Conservation (phyloP, 345 rosid species). For the Eucalyptus paniculata region DNA sequence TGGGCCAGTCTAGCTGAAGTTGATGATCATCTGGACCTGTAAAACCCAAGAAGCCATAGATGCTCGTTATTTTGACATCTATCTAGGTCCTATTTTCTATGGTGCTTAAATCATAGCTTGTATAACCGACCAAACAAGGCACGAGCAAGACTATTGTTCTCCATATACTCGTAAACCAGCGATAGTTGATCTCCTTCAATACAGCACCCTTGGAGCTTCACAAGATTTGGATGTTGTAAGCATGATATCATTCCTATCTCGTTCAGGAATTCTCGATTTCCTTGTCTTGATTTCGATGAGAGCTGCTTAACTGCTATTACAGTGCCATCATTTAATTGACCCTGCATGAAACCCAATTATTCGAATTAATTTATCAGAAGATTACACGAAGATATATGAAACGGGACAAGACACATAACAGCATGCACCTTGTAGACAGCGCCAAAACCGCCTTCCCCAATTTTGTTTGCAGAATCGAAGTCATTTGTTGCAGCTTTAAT, state of each 20-base stretch:
- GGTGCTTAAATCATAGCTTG: neutral
- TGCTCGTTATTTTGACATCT: neutral
- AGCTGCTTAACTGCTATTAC: conserved; percentile 61
- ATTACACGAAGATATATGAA: neutral
- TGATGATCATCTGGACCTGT: conserved; percentile 4
- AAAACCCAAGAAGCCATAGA: neutral
- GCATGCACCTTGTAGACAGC: conserved; percentile 26
- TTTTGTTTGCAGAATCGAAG: conserved; percentile 19
- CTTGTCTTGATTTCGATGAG: conserved; percentile 62
- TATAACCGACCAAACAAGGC: conserved; percentile 40
- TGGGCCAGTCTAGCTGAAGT: conserved; percentile 27
- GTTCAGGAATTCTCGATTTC: conserved; percentile 58
- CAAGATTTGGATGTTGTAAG: conserved; percentile 64
- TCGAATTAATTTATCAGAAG: neutral
- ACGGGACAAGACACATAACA: neutral
- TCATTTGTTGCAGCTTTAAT: conserved; percentile 28
- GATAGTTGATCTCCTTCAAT: conserved; percentile 42
- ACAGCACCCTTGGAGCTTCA: conserved; percentile 60
- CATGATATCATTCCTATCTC: conserved; percentile 64
- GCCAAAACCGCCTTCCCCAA: conserved; percentile 47
- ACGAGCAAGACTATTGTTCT: conserved; percentile 47
- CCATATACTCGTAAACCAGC: conserved; percentile 62
- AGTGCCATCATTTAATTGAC: conserved; percentile 38
- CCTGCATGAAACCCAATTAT: neutral
- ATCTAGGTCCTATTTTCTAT: neutral